Conservation (phyloP, 148 eudicot genomes). For the Chenopodium berlandieri region DNA sequence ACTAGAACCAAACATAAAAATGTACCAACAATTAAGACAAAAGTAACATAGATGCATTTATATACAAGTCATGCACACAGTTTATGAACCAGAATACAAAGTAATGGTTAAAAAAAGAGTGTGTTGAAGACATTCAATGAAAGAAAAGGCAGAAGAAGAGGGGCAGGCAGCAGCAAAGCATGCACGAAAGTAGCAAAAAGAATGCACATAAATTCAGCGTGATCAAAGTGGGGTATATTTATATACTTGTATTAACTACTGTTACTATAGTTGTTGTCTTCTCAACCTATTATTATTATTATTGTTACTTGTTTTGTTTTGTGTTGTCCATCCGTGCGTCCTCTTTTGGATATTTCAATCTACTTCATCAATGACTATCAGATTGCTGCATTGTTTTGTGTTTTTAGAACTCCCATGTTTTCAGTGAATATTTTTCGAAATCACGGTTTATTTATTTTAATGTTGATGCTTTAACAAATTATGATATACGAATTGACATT, state of each 20-base stretch:
- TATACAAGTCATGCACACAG: not conserved
- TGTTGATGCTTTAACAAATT: not conserved
- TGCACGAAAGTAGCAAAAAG: constrained; percentile 23
- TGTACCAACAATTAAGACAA: not conserved
- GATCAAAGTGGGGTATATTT: constrained; percentile 17
- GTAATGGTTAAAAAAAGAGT: too few relatives aligned
- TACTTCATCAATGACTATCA: not conserved
- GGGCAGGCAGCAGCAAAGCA: constrained; percentile 4
- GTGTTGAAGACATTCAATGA: constrained; percentile 5
- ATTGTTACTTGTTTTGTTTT: not conserved
- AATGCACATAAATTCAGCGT: constrained; percentile 17
- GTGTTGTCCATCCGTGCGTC: constrained; percentile 8
- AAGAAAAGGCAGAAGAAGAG: not conserved
- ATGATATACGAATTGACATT: not conserved
- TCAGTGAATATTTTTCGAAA: not conserved
- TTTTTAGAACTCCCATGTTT: not conserved
- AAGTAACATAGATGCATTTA: not conserved
- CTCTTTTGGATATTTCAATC: constrained; percentile 1
- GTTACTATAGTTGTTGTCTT: not conserved
- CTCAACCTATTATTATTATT: not conserved
- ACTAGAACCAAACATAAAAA: not conserved
- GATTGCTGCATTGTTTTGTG: not conserved
- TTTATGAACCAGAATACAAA: not conserved
- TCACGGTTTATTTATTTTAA: too few relatives aligned
- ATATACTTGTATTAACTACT: too few relatives aligned